A percentile compares a stretch with the other conserved stretches of the same genome.
phyloP scores from a whole-genome alignment of 148 eudicot species.

The Mesembryanthemum crystallinum region DNA sequence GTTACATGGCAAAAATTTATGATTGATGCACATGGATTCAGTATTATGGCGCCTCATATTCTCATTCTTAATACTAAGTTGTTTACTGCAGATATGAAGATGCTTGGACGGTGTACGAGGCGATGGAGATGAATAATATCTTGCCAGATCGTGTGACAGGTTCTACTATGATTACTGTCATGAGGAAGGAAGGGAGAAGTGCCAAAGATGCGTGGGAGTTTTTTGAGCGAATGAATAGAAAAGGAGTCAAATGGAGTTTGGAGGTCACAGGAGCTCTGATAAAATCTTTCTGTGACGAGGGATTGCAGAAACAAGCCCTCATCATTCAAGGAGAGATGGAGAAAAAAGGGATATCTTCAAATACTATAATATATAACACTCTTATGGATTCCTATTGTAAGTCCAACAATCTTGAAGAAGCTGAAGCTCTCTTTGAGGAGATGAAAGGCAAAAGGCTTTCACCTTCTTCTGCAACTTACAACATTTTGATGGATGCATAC shows the following conservation, averaged over 20 bases:
- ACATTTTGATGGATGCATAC: slow-evolving; percentile 85
- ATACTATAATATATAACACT: slow-evolving; percentile 72
- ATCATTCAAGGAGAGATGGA: slow-evolving; percentile 88
- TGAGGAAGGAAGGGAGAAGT: slow-evolving; percentile 70
- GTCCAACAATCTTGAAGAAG: slow-evolving; percentile 78
- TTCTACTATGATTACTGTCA: slow-evolving; percentile 79
- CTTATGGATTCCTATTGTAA: slow-evolving; percentile 75
- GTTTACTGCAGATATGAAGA: slow-evolving; percentile 58
- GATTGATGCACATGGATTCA: not conserved
- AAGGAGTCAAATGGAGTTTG: slow-evolving; percentile 77
- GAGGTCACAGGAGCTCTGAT: slow-evolving; percentile 77
- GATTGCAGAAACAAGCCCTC: slow-evolving; percentile 80
- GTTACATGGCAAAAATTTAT: not conserved
- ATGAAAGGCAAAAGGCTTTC: slow-evolving; percentile 65
- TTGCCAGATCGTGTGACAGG: slow-evolving; percentile 84
- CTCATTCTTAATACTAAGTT: slow-evolving; percentile 14
- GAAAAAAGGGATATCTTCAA: slow-evolving; percentile 78
- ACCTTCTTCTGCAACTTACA: slow-evolving; percentile 67
- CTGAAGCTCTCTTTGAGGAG: slow-evolving; percentile 85
- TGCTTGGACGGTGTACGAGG: slow-evolving; percentile 70
- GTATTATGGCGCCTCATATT: not conserved
- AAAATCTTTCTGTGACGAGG: slow-evolving; percentile 85
- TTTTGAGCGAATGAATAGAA: slow-evolving; percentile 66
- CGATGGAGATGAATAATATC: slow-evolving; percentile 63
- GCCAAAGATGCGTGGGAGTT: slow-evolving; percentile 91